phyloP scores from a whole-genome alignment of 2,329 filamentous ascomycete genomes.

The Xylaria sp. region DNA sequence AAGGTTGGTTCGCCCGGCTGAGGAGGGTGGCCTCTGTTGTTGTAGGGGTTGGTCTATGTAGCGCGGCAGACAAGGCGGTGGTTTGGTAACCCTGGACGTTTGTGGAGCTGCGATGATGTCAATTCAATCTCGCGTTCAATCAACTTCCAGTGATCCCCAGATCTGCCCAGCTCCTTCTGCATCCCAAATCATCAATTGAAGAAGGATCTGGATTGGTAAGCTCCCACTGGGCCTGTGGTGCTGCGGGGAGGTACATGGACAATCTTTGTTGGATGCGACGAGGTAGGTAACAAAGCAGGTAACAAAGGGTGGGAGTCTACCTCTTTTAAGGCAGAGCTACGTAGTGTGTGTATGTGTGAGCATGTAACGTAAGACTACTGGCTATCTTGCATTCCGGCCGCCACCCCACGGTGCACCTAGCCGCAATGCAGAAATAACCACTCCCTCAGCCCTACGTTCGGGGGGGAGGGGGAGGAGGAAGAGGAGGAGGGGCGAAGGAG shows the following conservation, averaged over 20 bases:
- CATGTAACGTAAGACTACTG: background rate
- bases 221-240: background rate
- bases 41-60: background rate
- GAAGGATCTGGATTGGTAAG: background rate
- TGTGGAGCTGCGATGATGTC: constrained; percentile 41
- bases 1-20: background rate
- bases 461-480: no score
- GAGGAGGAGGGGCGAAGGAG: constrained; percentile 1
- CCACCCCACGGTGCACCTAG: background rate
- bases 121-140: constrained; percentile 23
- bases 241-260: background rate
- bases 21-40: background rate
- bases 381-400: background rate
- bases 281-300: constrained; percentile 1
- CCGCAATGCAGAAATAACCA: constrained; percentile 4
- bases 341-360: background rate
- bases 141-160: constrained; percentile 3
- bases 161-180: constrained; percentile 3
- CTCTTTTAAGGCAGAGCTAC: no score
- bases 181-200: constrained; percentile 4
- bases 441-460: no score
- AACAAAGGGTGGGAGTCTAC: constrained; percentile 1
- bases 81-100: constrained; percentile 15
- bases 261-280: constrained; percentile 1
- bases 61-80: constrained; percentile 7